These are phyloP conservation scores for Clavispora fructus DNA, from an alignment of 805 yeast genomes.

Conservation along the genomic window DNA sequence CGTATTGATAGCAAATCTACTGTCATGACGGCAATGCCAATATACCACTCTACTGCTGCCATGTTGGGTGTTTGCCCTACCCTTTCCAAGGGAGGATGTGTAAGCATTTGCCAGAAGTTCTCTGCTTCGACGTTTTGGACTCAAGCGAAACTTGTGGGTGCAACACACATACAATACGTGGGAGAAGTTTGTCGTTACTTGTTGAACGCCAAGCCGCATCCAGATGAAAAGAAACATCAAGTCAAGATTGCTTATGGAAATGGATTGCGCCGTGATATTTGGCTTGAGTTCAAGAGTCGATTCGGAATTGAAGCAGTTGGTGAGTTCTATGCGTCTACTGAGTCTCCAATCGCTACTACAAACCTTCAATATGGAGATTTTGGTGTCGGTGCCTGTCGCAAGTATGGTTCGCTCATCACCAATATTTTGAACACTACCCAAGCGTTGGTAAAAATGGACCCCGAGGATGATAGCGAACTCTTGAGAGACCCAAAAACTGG, in stretches of 20 bases:
- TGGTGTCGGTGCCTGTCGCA: constrained; percentile 87
- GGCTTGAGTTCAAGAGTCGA: constrained; percentile 73
- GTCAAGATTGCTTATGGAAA: constrained; percentile 80
- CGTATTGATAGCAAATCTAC: constrained; percentile 49
- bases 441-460: constrained; percentile 67
- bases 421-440: constrained; percentile 49
- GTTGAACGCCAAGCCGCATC: constrained; percentile 57
- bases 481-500: constrained; percentile 67
- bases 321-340: constrained; percentile 92
- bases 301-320: constrained; percentile 74
- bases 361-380: constrained; percentile 69
- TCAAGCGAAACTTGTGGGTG: constrained; percentile 63
- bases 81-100: constrained; percentile 59
- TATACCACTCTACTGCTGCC: constrained; percentile 93
- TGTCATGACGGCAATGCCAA: constrained; percentile 89
- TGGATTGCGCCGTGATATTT: constrained; percentile 84
- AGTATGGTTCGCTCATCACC: constrained; percentile 60
- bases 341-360: constrained; percentile 84
- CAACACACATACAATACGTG: constrained; percentile 87
- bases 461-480: constrained; percentile 67
- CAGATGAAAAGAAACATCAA: constrained; percentile 57
- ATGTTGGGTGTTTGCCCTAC: constrained; percentile 77
- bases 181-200: constrained; percentile 93
- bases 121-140: constrained; percentile 86
- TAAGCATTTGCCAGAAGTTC: constrained; percentile 75